Evolutionary conservation across 495 filamentous ascomycete genomes (phyloP), one percentile per base, ranked within the genome.

Genomic region (Hypoxylon cercidicola): DNA sequence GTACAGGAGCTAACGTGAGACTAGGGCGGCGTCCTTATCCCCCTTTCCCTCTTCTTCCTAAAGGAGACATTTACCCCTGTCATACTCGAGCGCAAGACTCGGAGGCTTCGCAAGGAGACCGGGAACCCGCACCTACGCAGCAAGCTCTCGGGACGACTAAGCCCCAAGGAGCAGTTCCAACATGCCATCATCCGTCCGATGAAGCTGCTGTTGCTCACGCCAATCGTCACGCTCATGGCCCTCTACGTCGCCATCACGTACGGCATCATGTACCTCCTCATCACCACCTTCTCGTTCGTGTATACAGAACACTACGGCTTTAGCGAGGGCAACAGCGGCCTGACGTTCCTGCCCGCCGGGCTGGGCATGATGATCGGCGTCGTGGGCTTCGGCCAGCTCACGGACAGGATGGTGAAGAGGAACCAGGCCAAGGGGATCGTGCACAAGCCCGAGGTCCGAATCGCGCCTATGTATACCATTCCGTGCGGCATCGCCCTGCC

Each of bases 221-320:
- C 89, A 0, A 90, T 91, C 60, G 84, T 92, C 20, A 78, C 87
- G 15, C 72, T 87, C 6, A 77, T 90, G 40, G 78, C 85, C 12
- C 62, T 91, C 4, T 94, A 93, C 73, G 86, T 93, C 77, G 86
- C 89, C 39, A 85, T 93, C 59, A 81, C 87, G 13, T 95, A 94
- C 72, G 89, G 90, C 10, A 88, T 91, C 21, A 74, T 94, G 11
- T 96, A 95, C 75, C 85, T 96, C 61, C 82, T 95, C 52, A 90
- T 92, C 78, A 88, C 88, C 19, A 89, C 89, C n/a, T 87, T 91
- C 73, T 84, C 87, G 1, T 74, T 82, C 21, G 88, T 91, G 28
- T 92, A 86, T 69, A 70, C 78, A 1, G 61, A 74, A 19, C 73
- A 82, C 0, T 91, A 92, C 71, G 71, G 73, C 55, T 87, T 90